Evolutionary conservation across 1,139 yeast species (phyloP).

Genomic region (Zygotorulaspora mrakii): DNA sequence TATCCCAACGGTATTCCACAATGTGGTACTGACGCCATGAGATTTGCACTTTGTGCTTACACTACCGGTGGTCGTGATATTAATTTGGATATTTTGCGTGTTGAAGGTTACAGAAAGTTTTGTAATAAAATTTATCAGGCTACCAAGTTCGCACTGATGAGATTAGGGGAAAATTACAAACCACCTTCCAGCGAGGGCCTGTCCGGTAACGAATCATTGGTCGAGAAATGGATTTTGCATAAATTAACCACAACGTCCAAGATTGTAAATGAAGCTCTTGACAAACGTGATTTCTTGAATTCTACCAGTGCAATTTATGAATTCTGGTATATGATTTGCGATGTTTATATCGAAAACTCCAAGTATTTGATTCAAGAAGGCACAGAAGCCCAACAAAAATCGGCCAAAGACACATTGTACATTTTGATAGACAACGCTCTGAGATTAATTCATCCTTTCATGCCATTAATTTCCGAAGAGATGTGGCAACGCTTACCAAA

Average conservation of each 20-base stretch:
- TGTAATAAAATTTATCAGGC: slow-evolving; percentile 99
- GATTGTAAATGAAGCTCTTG: slow-evolving; percentile 62
- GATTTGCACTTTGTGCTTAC: slow-evolving; percentile 97
- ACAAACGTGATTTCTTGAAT: slow-evolving; percentile 82
- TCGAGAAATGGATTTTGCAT: slow-evolving; percentile 95
- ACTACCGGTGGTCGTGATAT: slow-evolving; percentile 98
- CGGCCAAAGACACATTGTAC: slow-evolving; percentile 92
- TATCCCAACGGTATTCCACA: slow-evolving; percentile 98
- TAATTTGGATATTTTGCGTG: slow-evolving; percentile 91
- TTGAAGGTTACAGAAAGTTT: slow-evolving; percentile 98
- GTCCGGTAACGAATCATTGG: slow-evolving; percentile 83
- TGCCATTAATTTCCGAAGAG: slow-evolving; percentile 97
- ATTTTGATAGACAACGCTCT: slow-evolving; percentile 89
- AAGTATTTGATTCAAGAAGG: slow-evolving; percentile 91
- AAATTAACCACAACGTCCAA: slow-evolving; percentile 70
- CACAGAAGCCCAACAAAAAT: slow-evolving; percentile 71
- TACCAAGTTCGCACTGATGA: slow-evolving; percentile 91
- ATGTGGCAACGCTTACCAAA: slow-evolving; percentile 98
- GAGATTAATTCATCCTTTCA: slow-evolving; percentile 91
- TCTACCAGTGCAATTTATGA: slow-evolving; percentile 84
- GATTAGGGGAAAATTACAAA: slow-evolving; percentile 80
- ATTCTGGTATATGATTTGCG: slow-evolving; percentile 95
- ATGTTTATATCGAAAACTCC: slow-evolving; percentile 96
- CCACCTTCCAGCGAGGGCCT: slow-evolving; percentile 65
- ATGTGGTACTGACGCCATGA: slow-evolving; percentile 98